Base-by-base conservation (phyloP, 2,329 filamentous ascomycete genomes). In the Aschersonia sp. region DNA sequence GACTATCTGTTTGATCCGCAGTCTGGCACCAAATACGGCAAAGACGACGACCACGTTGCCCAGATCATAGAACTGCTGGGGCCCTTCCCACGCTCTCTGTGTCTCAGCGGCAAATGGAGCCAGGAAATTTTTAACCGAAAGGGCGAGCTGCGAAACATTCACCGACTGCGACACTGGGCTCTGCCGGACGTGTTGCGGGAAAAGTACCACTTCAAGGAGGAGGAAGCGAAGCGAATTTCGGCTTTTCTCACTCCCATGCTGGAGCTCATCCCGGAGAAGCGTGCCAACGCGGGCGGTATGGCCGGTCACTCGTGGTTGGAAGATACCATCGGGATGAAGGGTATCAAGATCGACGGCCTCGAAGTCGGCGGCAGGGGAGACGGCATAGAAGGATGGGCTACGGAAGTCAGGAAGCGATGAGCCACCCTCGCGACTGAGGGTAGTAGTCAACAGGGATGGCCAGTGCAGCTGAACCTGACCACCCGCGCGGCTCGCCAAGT, bases 51-150 rank as follows among this genome's bases (percentile, higher is more conserved):
- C 62, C 92, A 98, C 68, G 96, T 98, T 55, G 92, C 92, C 8
- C 92, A 98, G 63, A 97, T 98, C 58, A 97, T 98, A 62, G 92
- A 98, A 66, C 76, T 98, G 5, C 79, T 98, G 14, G 92, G 92
- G 7, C 82, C 85, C 1, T 97, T 97, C 62, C 90, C 92, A 47
- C 94, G 94, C 63, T 85, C 86, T 5, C 76, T 97, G 45, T 96
- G 87, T 65, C 76, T 95, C 47, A 84, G 85, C 1, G 92, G 92
- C 46, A 96, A 96, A 67, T 97, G 92, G 92, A 89, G 84, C 11
- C 90, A 96, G 65, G 92, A 97, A 64, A 98, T 98, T 53, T 98
- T 98, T 73, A 97, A 96, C 64, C 81, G 92, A 55, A 94, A 95
- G 66, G 92, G 92, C 56, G 92, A 98, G 63, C 77, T 98, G 39